Evolutionary conservation across 352 stramenopile species (phyloP), one percentile per base, ranked within the genome.

Genomic region (Saprolegnia parasitica): DNA sequence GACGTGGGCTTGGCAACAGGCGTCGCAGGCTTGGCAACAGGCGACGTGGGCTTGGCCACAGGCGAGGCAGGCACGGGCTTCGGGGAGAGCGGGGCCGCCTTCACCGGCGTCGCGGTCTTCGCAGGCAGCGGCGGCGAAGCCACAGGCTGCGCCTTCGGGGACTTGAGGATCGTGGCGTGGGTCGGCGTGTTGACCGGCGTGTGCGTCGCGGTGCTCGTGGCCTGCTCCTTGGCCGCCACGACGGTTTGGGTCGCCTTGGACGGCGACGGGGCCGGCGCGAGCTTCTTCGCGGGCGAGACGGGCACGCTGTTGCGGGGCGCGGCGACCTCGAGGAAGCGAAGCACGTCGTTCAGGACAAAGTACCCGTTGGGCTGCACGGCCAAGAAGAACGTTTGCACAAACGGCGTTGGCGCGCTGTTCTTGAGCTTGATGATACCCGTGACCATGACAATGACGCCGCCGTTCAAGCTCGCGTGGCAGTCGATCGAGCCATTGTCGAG

Each of bases 371-470:
- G 82, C 73, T 95, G 87, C 72, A 91, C 84, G 24, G 87, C 87
- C 39, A 95, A 63, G 76, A 93, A 93, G 72, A 95, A 95, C 18
- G 85, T 93, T 76, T 95, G 87, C 64, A 93, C 87, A 62, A 95
- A 95, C 9, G 83, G 85, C 74, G 88, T 84, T 13, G 87, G 84
- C 54, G 72, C 62, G 56, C 65, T 82, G 65, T 68, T 55, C 9
- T 74, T 76, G 58, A 95, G 75, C 77, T 84, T 93, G 85, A 93
- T 93, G 74, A 93, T 81, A 62, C 87, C 87, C 68, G 87, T 93
- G 55, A 95, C 87, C 37, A 95, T 76, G 76, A 95, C 87, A 23
- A 95, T 76, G 11, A 95, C 86, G 39, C 87, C 86, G 49, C 79
- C 83, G 49, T 78, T 61, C 35, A 84, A 79, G 54, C 85, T 93